These are phyloP conservation scores for Neonectria sp. DNA, from an alignment of 2,329 filamentous ascomycete species.

Conservation along the genomic window DNA sequence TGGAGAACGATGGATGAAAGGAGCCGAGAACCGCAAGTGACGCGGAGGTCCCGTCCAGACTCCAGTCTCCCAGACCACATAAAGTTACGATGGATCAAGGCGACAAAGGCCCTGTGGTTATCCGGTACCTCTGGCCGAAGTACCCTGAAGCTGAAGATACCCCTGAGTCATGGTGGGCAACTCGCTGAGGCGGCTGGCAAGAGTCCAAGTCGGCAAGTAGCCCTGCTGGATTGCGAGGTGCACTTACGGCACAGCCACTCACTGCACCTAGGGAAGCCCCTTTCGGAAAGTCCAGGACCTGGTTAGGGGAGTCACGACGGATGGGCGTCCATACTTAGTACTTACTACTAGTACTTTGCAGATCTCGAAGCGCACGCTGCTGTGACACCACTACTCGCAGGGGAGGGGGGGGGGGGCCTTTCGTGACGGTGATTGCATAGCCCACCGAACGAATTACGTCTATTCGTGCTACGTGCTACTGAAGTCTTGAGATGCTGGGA, in stretches of 20 bases:
- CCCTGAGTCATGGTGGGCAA: conserved; percentile 14
- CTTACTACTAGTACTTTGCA: too few species aligned
- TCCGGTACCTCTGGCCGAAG: conserved; percentile 10
- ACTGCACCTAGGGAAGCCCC: not conserved
- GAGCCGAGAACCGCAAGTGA: conserved; percentile 9
- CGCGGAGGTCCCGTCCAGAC: conserved; percentile 5
- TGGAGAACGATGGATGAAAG: not conserved
- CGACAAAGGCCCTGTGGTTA: conserved; percentile 1
- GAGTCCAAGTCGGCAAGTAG: not conserved
- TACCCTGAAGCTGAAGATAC: conserved; percentile 26
- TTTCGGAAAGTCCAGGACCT: not conserved
- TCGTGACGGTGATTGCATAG: not conserved
- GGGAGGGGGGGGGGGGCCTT: too few species aligned
- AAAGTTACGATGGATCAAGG: conserved; percentile 20
- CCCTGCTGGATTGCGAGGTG: too few species aligned
- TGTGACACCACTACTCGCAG: not conserved
- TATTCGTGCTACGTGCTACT: not conserved
- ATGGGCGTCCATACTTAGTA: too few species aligned
- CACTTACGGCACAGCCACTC: not conserved
- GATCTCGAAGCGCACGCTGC: too few species aligned
- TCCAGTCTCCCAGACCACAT: not conserved
- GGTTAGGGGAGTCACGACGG: not conserved
- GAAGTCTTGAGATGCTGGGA: not conserved
- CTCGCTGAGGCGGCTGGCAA: not conserved
- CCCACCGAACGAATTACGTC: not conserved